phyloP scores from a whole-genome alignment of 495 filamentous ascomycete genomes.

The Cercophora scortea region DNA sequence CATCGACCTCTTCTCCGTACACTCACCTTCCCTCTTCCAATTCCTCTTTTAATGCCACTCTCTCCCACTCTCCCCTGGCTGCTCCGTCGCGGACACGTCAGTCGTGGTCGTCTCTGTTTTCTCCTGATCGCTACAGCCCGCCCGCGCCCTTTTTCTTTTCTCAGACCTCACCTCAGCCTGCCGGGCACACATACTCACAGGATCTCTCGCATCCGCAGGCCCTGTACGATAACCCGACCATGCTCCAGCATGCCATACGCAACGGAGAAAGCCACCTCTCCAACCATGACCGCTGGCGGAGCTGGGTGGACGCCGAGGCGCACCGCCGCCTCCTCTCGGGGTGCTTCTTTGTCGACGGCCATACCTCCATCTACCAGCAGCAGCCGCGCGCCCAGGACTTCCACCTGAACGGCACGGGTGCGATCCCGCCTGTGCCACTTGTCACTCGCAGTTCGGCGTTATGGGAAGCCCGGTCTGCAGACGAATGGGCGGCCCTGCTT shows the following conservation, averaged over 20 bases:
- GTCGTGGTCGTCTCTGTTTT: constrained; percentile 23
- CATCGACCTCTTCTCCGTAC: constrained; percentile 14
- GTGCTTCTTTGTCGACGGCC: constrained; percentile 45
- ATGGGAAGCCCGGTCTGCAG: constrained; percentile 31
- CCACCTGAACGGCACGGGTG: constrained; percentile 16
- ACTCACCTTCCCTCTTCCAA: constrained; percentile 1
- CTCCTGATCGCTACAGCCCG: constrained; percentile 11
- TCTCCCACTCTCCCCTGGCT: constrained; percentile 5
- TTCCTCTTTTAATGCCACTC: constrained; percentile 15
- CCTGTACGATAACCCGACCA: constrained; percentile 20
- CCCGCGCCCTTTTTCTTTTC: constrained; percentile 12
- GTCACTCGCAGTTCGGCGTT: constrained; percentile 25
- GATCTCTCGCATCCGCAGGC: constrained; percentile 34
- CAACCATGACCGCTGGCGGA: constrained; percentile 32
- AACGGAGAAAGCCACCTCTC: constrained; percentile 19
- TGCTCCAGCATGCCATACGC: constrained; percentile 16
- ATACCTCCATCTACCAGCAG: constrained; percentile 42
- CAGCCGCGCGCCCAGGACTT: constrained; percentile 27
- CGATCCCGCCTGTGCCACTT: constrained; percentile 29
- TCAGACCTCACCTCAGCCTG: constrained; percentile 10
- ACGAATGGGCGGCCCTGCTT: constrained; percentile 25
- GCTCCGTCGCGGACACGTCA: constrained; percentile 5
- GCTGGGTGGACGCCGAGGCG: constrained; percentile 41
- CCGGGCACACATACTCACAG: constrained; percentile 37
- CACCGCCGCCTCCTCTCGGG: constrained; percentile 40